Evolutionary conservation across 1,284 basidiomycete genomes (phyloP).

Genomic region (Porodaedalea pini): DNA sequence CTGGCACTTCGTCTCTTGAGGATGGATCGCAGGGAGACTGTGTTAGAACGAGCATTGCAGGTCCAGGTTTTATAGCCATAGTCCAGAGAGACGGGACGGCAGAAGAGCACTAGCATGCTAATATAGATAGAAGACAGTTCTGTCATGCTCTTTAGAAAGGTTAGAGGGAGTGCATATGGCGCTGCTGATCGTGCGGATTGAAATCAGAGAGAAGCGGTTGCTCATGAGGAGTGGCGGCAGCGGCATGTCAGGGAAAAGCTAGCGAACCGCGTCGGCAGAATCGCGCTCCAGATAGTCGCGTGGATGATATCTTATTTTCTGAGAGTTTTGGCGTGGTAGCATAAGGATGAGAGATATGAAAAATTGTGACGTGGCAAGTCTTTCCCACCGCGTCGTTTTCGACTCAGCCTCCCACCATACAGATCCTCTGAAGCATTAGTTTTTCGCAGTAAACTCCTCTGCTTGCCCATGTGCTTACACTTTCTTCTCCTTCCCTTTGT

Average conservation of each 20-base stretch:
- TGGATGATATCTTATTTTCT: not conserved
- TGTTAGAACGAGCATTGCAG: not conserved
- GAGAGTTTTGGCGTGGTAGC: not conserved
- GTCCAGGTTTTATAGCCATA: not conserved
- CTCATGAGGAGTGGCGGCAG: not conserved
- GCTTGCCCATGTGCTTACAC: not conserved
- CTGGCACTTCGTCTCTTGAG: not conserved
- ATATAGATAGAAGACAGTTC: not conserved
- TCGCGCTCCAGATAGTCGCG: not conserved
- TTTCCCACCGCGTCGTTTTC: not conserved
- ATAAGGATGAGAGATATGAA: not conserved
- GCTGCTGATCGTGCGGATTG: not conserved
- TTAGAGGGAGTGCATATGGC: not conserved
- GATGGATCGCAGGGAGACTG: not conserved
- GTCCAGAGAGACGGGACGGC: not conserved
- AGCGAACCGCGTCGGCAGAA: not conserved
- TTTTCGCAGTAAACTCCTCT: not conserved
- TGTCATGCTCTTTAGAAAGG: not conserved
- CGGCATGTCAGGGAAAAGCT: not conserved
- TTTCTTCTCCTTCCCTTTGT: not conserved
- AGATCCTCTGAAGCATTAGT: no score
- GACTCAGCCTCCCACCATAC: not conserved
- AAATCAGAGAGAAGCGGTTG: not conserved
- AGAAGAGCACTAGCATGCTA: not conserved
- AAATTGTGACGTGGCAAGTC: not conserved